These are phyloP conservation scores for Imleria badia DNA, from an alignment of 768 basidiomycete species.

Conservation along the genomic window DNA sequence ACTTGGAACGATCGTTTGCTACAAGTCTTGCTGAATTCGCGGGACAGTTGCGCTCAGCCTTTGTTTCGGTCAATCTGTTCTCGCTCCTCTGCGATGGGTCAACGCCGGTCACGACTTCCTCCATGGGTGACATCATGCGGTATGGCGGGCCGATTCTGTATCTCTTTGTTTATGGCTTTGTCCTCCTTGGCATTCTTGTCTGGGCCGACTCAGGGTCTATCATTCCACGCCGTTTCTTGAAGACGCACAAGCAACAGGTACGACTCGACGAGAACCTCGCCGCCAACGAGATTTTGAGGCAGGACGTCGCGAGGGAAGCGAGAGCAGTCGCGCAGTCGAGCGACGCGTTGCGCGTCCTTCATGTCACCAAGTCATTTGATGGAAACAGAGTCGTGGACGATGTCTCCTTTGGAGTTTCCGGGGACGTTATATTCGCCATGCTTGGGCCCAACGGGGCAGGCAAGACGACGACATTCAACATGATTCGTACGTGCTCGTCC, in stretches of 20 bases:
- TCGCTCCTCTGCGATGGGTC: slow-evolving; percentile 66
- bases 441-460: slow-evolving; percentile 84
- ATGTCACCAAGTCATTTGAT: slow-evolving; percentile 61
- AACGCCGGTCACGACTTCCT: slow-evolving; percentile 42
- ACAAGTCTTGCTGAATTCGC: neutral
- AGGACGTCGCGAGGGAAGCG: slow-evolving; percentile 59
- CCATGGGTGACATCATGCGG: slow-evolving; percentile 53
- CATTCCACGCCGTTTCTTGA: slow-evolving; percentile 39
- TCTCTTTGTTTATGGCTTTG: slow-evolving; percentile 57
- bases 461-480: slow-evolving; percentile 79
- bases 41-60: slow-evolving; percentile 56
- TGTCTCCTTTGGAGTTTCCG: slow-evolving; percentile 65
- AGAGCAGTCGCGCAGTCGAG: slow-evolving; percentile 44
- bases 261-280: slow-evolving; percentile 13
- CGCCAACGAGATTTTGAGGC: slow-evolving; percentile 24
- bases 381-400: slow-evolving; percentile 65
- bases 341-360: slow-evolving; percentile 61
- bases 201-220: slow-evolving; percentile 71
- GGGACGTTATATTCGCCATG: slow-evolving; percentile 66
- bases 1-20: neutral
- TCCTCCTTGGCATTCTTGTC: slow-evolving; percentile 63
- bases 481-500: slow-evolving; percentile 57
- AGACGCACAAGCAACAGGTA: slow-evolving; percentile 14
- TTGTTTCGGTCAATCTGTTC: slow-evolving; percentile 80
- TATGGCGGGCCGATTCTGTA: slow-evolving; percentile 79